Percentiles rank a stretch among this genome's conserved stretches.
These are phyloP conservation scores for Lactarius hengduanensis DNA, from an alignment of 768 basidiomycete genomes.

Conservation along the genomic window DNA sequence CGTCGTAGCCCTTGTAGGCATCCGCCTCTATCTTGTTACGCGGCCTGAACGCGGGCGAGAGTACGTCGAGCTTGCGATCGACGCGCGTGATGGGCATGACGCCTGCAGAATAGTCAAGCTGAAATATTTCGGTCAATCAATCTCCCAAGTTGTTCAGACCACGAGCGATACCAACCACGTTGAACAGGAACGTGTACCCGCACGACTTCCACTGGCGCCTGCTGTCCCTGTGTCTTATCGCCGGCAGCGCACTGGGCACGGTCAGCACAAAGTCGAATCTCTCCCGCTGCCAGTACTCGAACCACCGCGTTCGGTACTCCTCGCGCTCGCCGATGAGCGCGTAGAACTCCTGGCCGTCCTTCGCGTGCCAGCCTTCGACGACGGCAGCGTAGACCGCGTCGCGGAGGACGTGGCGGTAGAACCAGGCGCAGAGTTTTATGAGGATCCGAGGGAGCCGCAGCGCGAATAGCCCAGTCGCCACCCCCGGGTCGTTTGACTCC, in stretches of 20 bases:
- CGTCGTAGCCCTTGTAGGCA: constrained; percentile 55
- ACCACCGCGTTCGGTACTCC: constrained; percentile 43
- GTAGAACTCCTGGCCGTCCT: constrained; percentile 52
- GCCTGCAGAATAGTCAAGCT: constrained; percentile 58
- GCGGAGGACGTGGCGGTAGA: constrained; percentile 49
- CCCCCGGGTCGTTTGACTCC: constrained; percentile 52
- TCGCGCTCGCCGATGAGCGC: constrained; percentile 47
- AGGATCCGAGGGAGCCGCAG: constrained; percentile 48
- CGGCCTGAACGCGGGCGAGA: constrained; percentile 37
- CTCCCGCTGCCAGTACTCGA: constrained; percentile 42
- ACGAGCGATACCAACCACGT: constrained; percentile 45
- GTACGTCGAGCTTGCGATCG: constrained; percentile 42
- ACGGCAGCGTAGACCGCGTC: constrained; percentile 56
- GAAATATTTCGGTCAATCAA: background rate
- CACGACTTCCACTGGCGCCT: constrained; percentile 51
- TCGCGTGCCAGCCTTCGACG: constrained; percentile 48
- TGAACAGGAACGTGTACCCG: constrained; percentile 67
- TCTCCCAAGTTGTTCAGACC: background rate
- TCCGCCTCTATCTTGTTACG: constrained; percentile 47
- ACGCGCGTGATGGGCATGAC: constrained; percentile 60
- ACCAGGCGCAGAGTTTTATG: constrained; percentile 49
- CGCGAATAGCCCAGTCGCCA: constrained; percentile 41
- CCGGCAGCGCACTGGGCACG: constrained; percentile 61
- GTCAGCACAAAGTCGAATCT: constrained; percentile 62
- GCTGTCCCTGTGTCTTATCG: constrained; percentile 54